Conservation (phyloP, 2,329 filamentous ascomycete genomes). For the Cytospora leucostoma region DNA sequence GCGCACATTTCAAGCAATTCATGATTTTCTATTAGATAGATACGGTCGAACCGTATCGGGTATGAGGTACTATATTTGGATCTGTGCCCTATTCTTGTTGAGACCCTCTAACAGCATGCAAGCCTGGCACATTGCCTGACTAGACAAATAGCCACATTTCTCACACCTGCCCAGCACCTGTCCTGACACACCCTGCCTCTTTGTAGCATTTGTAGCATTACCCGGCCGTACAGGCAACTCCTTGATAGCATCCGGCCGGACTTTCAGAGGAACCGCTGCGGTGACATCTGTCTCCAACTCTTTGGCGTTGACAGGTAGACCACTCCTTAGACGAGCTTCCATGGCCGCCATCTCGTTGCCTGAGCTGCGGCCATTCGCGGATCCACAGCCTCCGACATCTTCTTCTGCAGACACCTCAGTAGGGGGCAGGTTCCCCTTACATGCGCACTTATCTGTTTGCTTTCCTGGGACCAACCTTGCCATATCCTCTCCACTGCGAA, state of each 20-base stretch:
- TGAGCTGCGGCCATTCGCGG: constrained; percentile 63
- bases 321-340: constrained; percentile 70
- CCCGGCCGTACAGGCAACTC: constrained; percentile 31
- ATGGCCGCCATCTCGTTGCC: constrained; percentile 81
- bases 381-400: constrained; percentile 73
- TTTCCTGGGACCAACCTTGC: constrained; percentile 75
- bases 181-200: constrained; percentile 46
- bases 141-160: constrained; percentile 92
- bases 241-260: constrained; percentile 31
- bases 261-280: constrained; percentile 41
- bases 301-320: constrained; percentile 55
- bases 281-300: constrained; percentile 68
- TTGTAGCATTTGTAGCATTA: constrained; percentile 21
- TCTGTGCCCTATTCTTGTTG: constrained; percentile 73
- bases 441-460: constrained; percentile 49
- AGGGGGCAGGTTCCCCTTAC: constrained; percentile 45
- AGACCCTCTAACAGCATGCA: constrained; percentile 86
- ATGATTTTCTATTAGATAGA: not conserved
- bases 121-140: constrained; percentile 90
- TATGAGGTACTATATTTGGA: constrained; percentile 49
- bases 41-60: constrained; percentile 5
- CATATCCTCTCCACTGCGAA: constrained; percentile 95
- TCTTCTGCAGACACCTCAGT: constrained; percentile 48
- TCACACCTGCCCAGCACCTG: constrained; percentile 82
- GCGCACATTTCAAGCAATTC: not conserved